Percentiles rank a stretch among this genome's conserved stretches.
These are phyloP conservation scores for Kingdonia uniflora DNA, from an alignment of 164 flowering plant genomes.

Conservation along the genomic window DNA sequence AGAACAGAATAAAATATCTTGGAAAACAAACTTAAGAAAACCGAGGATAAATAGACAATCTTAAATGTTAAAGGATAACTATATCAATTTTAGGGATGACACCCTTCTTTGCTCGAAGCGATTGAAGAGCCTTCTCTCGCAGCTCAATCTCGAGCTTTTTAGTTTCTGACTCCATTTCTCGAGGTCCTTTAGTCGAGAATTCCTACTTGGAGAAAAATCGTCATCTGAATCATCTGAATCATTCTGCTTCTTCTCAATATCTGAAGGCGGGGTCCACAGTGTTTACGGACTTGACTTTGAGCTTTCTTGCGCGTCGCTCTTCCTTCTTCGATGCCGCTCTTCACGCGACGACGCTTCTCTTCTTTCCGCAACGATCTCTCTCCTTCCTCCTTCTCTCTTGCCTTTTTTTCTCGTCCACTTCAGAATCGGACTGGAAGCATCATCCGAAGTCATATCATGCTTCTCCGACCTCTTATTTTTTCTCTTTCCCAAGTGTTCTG, in stretches of 20 bases:
- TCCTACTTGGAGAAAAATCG: constrained; percentile 22
- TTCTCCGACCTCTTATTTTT: constrained; percentile 17
- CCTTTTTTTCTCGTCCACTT: constrained; percentile 22
- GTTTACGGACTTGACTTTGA: constrained; percentile 17
- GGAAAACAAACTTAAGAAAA: no score
- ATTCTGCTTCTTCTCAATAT: constrained; percentile 21
- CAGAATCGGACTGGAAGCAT: constrained; percentile 14
- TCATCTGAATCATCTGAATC: constrained; percentile 37
- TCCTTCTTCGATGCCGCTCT: constrained; percentile 25
- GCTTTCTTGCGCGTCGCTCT: constrained; percentile 23
- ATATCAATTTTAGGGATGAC: constrained; percentile 21
- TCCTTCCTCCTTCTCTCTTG: constrained; percentile 25
- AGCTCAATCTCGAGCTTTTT: constrained; percentile 84
- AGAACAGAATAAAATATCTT: no score
- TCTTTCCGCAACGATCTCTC: constrained; percentile 22
- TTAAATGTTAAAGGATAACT: no score
- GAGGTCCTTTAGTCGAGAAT: constrained; percentile 26
- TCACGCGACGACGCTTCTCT: constrained; percentile 25
- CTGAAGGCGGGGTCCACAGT: constrained; percentile 22
- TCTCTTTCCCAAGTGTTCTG: constrained; percentile 32
- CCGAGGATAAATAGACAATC: no score
- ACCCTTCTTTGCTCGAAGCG: constrained; percentile 86
- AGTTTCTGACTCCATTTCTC: constrained; percentile 44
- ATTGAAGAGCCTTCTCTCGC: constrained; percentile 86
- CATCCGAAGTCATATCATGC: constrained; percentile 13